These are phyloP conservation scores for Pholiota adiposa DNA, from an alignment of 1,284 basidiomycete genomes.

Conservation along the genomic window DNA sequence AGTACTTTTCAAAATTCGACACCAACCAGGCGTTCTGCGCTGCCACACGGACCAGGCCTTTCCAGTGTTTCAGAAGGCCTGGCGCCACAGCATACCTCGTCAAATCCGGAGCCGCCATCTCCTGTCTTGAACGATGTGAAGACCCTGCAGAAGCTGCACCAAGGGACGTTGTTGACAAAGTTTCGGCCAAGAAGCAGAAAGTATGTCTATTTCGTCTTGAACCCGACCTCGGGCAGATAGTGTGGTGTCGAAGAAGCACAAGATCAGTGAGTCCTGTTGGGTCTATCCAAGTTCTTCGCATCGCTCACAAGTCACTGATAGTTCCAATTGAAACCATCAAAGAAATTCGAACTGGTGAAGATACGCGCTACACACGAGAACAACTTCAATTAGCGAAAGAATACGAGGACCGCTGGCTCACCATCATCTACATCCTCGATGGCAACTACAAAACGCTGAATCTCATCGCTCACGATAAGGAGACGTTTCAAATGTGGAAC, in stretches of 20 bases:
- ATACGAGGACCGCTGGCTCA: conserved; percentile 75
- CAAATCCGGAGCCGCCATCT: not conserved
- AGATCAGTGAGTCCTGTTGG: conserved; percentile 58
- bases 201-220: conserved; percentile 72
- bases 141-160: conserved; percentile 57
- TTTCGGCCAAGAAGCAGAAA: conserved; percentile 77
- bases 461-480: conserved; percentile 77
- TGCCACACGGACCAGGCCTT: conserved; percentile 5
- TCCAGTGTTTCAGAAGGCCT: conserved; percentile 12
- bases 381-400: conserved; percentile 71
- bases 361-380: conserved; percentile 80
- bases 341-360: conserved; percentile 82
- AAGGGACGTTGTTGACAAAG: conserved; percentile 83
- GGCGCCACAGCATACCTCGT: not conserved
- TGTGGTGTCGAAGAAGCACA: conserved; percentile 80
- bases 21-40: not conserved
- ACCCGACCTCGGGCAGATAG: conserved; percentile 77
- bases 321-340: conserved; percentile 92
- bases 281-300: not conserved
- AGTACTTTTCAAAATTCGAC: not conserved
- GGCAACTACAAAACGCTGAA: conserved; percentile 92
- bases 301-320: conserved; percentile 29
- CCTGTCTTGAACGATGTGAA: conserved; percentile 27
- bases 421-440: conserved; percentile 77
- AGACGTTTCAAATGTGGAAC: conserved; percentile 74